phyloP scores from a whole-genome alignment of 2,329 filamentous ascomycete species.

The Sclerotinia nivalis region DNA sequence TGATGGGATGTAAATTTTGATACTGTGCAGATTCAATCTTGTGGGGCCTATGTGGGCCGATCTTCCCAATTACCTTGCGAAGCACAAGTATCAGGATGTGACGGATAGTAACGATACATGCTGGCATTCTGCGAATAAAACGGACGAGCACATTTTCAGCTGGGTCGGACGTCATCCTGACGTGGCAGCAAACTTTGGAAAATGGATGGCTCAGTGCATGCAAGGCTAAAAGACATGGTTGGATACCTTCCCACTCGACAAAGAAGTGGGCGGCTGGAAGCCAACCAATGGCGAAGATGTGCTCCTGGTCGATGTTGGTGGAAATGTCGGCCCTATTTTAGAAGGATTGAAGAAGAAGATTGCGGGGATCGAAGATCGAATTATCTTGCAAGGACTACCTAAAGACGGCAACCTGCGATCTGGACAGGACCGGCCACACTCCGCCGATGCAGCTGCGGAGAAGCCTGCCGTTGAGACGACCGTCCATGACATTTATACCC shows the following conservation, averaged over 20 bases:
- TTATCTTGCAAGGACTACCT: background rate
- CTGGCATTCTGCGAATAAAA: slow-evolving; percentile 8
- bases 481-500: background rate
- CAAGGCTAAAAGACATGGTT: slow-evolving; percentile 8
- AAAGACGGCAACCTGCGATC: slow-evolving; percentile 8
- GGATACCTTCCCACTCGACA: background rate
- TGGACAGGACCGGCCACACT: background rate
- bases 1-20: background rate
- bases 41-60: background rate
- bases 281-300: background rate
- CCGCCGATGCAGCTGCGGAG: background rate
- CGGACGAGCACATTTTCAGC: slow-evolving; percentile 2
- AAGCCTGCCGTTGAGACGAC: background rate
- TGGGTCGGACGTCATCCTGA: slow-evolving; percentile 13
- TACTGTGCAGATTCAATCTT: background rate
- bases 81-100: background rate
- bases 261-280: background rate
- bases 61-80: background rate
- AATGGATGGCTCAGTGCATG: slow-evolving; percentile 13
- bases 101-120: slow-evolving; percentile 4
- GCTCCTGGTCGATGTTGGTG: background rate
- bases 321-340: background rate
- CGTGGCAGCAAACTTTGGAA: background rate
- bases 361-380: background rate
- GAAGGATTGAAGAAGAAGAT: background rate